These are phyloP conservation scores for Corylus heterophylla DNA, from an alignment of 306 rosid genomes.

Conservation along the genomic window DNA sequence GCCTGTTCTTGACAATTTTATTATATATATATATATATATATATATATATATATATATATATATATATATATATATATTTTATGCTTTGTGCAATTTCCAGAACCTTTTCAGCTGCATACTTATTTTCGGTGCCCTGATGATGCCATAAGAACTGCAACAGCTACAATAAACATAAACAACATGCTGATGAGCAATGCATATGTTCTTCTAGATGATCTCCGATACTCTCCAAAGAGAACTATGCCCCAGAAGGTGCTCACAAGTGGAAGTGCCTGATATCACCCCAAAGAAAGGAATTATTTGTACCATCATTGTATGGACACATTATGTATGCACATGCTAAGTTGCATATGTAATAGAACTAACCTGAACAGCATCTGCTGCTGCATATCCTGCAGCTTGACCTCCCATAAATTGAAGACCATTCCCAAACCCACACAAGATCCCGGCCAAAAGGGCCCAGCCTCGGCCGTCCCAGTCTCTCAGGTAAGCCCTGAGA, in stretches of 20 bases:
- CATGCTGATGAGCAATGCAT: constrained; percentile 58
- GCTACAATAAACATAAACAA: constrained; percentile 76
- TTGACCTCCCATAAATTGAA: constrained; percentile 96
- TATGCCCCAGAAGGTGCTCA: constrained; percentile 89
- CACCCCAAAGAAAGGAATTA: constrained; percentile 7
- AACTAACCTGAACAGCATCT: constrained; percentile 91
- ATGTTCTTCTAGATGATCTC: constrained; percentile 74
- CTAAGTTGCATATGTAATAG: neutral
- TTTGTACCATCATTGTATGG: neutral
- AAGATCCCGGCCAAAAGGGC: constrained; percentile 86
- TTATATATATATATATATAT: too few relatives aligned
- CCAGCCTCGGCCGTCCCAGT: constrained; percentile 92
- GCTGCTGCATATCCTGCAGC: constrained; percentile 99
- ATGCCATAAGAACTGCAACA: constrained; percentile 71
- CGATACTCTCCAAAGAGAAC: constrained; percentile 80
- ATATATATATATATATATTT: too few relatives aligned
- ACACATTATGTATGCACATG: neutral
- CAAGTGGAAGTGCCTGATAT: constrained; percentile 88
- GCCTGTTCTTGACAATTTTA: neutral
- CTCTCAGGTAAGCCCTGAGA: constrained; percentile 65
- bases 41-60: too few relatives aligned
- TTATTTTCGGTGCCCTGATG: constrained; percentile 79
- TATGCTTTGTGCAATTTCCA: neutral
- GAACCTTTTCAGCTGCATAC: neutral
- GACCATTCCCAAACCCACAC: constrained; percentile 94